phyloP scores from a whole-genome alignment of 352 stramenopile genomes.

The Peronospora belbahrii region DNA sequence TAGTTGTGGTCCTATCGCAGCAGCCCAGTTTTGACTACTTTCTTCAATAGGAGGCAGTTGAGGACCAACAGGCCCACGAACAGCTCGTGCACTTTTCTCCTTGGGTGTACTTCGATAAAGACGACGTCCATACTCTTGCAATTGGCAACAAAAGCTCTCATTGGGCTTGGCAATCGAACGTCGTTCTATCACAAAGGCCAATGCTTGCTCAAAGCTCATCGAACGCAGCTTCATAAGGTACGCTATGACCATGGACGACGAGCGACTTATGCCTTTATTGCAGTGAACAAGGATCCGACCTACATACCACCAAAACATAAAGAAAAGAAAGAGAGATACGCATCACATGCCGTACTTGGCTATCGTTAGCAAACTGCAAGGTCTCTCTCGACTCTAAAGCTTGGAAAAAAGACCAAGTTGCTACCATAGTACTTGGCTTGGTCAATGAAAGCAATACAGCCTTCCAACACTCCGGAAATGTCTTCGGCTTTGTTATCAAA shows the following conservation, averaged over 20 bases:
- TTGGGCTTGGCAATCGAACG: slow-evolving; percentile 69
- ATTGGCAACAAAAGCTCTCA: slow-evolving; percentile 53
- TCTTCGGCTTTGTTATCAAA: slow-evolving; percentile 90
- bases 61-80: slow-evolving; percentile 21
- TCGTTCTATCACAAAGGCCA: slow-evolving; percentile 46
- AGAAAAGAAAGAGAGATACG: slow-evolving; percentile 6
- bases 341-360: slow-evolving; percentile 26
- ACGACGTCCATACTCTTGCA: slow-evolving; percentile 46
- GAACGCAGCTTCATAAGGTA: slow-evolving; percentile 86
- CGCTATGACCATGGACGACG: slow-evolving; percentile 80
- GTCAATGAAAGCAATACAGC: slow-evolving; percentile 86
- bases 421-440: slow-evolving; percentile 88
- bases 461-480: slow-evolving; percentile 71
- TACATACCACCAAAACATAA: slow-evolving; percentile 15
- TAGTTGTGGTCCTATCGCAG: slow-evolving; percentile 54
- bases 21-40: slow-evolving; percentile 1
- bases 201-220: slow-evolving; percentile 61
- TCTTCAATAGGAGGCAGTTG: slow-evolving; percentile 11
- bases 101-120: slow-evolving; percentile 25
- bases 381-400: background rate
- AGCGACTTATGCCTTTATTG: slow-evolving; percentile 88
- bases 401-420: too few relatives aligned
- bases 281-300: slow-evolving; percentile 88
- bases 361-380: slow-evolving; percentile 25
- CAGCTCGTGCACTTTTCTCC: slow-evolving; percentile 21